Evolutionary conservation across 2,329 filamentous ascomycete species (phyloP).

Genomic region (Graphiopsis chlorocephala): DNA sequence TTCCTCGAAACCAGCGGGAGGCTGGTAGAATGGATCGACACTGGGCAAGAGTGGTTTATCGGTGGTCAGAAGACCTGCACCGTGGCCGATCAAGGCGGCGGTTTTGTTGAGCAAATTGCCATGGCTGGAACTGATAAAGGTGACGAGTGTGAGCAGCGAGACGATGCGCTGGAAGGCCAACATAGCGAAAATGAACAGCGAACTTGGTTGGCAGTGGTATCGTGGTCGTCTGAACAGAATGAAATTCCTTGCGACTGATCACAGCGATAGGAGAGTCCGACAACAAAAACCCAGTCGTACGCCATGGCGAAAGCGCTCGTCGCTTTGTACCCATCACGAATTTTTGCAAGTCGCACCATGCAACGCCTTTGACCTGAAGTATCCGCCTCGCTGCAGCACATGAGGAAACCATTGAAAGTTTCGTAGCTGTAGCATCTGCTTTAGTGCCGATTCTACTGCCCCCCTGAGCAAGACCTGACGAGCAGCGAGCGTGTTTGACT

Average conservation of each 20-base stretch:
- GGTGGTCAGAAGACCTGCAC: neutral
- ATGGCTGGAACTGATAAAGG: neutral
- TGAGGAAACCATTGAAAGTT: neutral
- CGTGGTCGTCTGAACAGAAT: neutral
- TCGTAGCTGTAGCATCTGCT: neutral
- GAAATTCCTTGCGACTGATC: neutral
- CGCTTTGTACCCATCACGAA: neutral
- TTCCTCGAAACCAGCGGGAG: constrained; percentile 26
- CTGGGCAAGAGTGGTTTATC: constrained; percentile 15
- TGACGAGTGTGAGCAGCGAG: neutral
- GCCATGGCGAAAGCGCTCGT: neutral
- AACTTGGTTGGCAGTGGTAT: neutral
- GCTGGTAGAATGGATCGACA: constrained; percentile 30
- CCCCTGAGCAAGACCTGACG: neutral
- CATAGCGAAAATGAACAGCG: neutral
- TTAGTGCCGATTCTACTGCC: neutral
- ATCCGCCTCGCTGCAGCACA: neutral
- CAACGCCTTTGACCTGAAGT: neutral
- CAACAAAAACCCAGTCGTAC: neutral
- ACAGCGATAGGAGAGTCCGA: neutral
- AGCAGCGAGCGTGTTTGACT: neutral
- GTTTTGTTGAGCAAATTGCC: neutral
- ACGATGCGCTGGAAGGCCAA: neutral
- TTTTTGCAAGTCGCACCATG: neutral
- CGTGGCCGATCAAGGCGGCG: neutral